phyloP scores from a whole-genome alignment of 768 basidiomycete genomes.

The Chalciporus piperatus region DNA sequence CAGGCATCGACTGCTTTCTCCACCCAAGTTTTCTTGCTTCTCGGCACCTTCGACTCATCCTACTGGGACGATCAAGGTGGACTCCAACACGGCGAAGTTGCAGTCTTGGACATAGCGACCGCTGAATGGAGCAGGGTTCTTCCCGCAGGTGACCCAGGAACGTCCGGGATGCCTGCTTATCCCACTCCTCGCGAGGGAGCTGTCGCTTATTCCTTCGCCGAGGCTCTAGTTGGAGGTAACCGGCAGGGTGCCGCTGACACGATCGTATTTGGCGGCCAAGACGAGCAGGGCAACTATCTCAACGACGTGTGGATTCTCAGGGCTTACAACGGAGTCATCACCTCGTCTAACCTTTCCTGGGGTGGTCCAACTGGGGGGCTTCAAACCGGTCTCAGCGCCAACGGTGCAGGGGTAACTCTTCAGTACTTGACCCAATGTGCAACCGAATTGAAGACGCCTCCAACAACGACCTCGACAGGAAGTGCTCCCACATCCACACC shows the following conservation, averaged over 20 bases:
- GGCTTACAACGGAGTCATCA: conserved; percentile 62
- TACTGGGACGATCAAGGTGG: conserved; percentile 67
- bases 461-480: conserved; percentile 23
- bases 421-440: conserved; percentile 64
- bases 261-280: conserved; percentile 76
- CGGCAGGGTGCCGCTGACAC: conserved; percentile 57
- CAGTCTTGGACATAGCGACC: conserved; percentile 56
- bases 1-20: conserved; percentile 47
- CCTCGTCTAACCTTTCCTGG: conserved; percentile 56
- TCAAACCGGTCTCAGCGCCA: conserved; percentile 59
- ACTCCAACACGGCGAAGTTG: conserved; percentile 69
- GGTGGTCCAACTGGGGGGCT: conserved; percentile 65
- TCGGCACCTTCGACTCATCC: conserved; percentile 64
- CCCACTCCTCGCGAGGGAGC: conserved; percentile 74
- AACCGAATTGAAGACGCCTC: conserved; percentile 28
- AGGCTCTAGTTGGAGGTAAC: conserved; percentile 55
- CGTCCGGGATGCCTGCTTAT: conserved; percentile 42
- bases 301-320: conserved; percentile 78
- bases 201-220: conserved; percentile 52
- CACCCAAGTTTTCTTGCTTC: conserved; percentile 65
- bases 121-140: conserved; percentile 71
- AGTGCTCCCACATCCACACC: conserved; percentile 12
- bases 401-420: conserved; percentile 63
- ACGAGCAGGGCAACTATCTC: conserved; percentile 61
- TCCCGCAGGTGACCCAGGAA: conserved; percentile 70